Conservation (phyloP, 2,329 filamentous ascomycete genomes). For the Scytalidium lignicola region DNA sequence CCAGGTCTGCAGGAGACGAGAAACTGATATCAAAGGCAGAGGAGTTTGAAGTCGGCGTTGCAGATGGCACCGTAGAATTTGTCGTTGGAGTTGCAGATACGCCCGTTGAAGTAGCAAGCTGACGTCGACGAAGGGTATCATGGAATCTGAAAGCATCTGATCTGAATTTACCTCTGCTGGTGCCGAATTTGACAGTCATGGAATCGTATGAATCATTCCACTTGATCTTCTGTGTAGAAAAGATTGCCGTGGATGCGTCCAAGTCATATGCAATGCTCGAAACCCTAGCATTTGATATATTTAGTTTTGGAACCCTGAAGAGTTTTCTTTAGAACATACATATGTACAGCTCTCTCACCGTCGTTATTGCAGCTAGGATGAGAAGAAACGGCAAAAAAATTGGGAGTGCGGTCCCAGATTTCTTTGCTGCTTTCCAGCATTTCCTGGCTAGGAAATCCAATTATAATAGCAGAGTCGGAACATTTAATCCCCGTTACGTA, state of each 20-base stretch:
- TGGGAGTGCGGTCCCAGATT: constrained; percentile 4
- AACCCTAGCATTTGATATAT: constrained; percentile 2
- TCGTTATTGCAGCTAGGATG: constrained; percentile 9
- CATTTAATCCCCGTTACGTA: constrained; percentile 7
- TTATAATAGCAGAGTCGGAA: constrained; percentile 6
- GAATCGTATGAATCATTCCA: constrained; percentile 12
- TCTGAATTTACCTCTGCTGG: constrained; percentile 4
- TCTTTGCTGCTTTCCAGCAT: constrained; percentile 3
- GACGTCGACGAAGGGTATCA: neutral
- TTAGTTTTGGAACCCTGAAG: neutral
- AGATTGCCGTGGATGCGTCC: neutral
- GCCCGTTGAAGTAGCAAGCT: neutral
- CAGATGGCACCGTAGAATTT: neutral
- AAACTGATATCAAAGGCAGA: neutral
- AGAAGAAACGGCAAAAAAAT: constrained; percentile 8
- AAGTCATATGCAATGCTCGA: constrained; percentile 7
- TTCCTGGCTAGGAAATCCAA: neutral
- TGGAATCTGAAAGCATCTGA: constrained; percentile 2
- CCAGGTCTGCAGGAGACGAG: neutral
- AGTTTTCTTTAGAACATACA: neutral
- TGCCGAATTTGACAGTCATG: constrained; percentile 14
- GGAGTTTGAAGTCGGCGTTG: neutral
- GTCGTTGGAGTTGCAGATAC: neutral
- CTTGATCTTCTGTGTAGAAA: constrained; percentile 4
- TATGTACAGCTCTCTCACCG: constrained; percentile 7